Evolutionary conservation across 768 basidiomycete genomes (phyloP), one percentile per base, ranked within the genome.

Genomic region (Botryobasidium botryosum): DNA sequence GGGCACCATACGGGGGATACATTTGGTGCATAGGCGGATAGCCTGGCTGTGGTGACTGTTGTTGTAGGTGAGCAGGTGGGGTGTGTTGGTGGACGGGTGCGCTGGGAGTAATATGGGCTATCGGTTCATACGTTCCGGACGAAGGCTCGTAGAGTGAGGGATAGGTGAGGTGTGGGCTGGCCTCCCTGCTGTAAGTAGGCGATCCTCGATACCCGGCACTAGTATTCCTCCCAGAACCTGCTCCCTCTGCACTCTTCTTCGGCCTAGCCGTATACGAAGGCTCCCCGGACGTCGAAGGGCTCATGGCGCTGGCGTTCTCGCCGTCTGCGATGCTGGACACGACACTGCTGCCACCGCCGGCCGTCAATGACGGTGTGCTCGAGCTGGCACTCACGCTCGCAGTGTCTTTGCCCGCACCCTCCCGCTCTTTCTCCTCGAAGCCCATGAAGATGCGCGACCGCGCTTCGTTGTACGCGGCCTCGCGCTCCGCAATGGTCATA

Each of bases 381-480:
- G 44, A 41, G n/a, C 33, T 40, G 12, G 35, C 77, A 75, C 46
- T 71, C 72, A 56, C 75, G 77, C 53, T 64, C 67, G 47, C 62
- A 61, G 26, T 57, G 18, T 47, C 46, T 15, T 40, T 26, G 38
- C 25, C 46, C 37, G 44, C 46, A 5, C 48, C 28, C 26, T 37
- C 31, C 43, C 36, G 39, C 35, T 52, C 45, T 33, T 31, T 12
- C 43, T 46, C 35, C 44, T 46, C 48, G 20, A 13, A 43, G 21
- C 40, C 41, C 4, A 28, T 26, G 63, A 88, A 88, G 52, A 88
- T 88, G 45, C 85, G 72, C 29, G 75, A 78, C 37, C 86, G 74
- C 24, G 85, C 85, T 59, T 83, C 77, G 43, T 82, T 80, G 53
- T 88, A 88, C n/a, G 83, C 86, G 0, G 81, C 86, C 56, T 82